Evolutionary conservation across 2,329 filamentous ascomycete species (phyloP).

Genomic region (Cladosporium sphaerospermum): DNA sequence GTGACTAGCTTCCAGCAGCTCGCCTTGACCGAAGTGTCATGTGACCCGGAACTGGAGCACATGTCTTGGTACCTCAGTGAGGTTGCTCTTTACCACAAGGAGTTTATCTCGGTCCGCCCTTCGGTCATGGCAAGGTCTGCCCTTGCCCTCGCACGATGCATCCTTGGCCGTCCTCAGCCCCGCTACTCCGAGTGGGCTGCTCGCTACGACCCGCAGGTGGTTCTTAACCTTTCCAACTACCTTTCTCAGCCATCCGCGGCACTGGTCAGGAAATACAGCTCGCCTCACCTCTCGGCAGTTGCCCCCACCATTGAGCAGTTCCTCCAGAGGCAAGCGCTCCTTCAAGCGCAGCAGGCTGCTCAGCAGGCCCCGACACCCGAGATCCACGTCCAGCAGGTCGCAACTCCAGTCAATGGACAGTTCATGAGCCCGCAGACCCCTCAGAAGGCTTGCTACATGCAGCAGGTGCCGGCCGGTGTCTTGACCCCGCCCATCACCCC

Average conservation of each 20-base stretch:
- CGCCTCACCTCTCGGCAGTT: constrained; percentile 58
- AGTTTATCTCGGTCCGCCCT: constrained; percentile 88
- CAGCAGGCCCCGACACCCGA: constrained; percentile 14
- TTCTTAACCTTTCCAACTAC: constrained; percentile 58
- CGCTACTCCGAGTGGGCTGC: constrained; percentile 67
- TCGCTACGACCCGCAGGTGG: constrained; percentile 61
- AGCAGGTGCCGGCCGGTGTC: constrained; percentile 65
- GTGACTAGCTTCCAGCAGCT: constrained; percentile 90
- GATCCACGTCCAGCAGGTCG: constrained; percentile 8
- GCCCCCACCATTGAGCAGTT: constrained; percentile 61
- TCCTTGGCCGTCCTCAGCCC: constrained; percentile 72
- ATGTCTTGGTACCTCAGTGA: constrained; percentile 93
- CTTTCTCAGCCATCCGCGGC: constrained; percentile 62
- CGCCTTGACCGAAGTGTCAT: constrained; percentile 67
- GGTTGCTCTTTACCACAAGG: constrained; percentile 91
- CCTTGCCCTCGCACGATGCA: constrained; percentile 76
- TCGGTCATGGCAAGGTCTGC: constrained; percentile 86
- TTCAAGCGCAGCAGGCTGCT: constrained; percentile 22
- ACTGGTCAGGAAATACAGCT: constrained; percentile 62
- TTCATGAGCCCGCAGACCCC: constrained; percentile 69
- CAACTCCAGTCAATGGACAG: constrained; percentile 25
- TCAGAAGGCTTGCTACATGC: constrained; percentile 63
- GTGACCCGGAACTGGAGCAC: constrained; percentile 83
- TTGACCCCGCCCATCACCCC: constrained; percentile 82
- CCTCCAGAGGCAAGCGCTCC: constrained; percentile 52